Evolutionary conservation across 2,329 filamentous ascomycete species (phyloP).

Genomic region (Tolypocladium capitatum): DNA sequence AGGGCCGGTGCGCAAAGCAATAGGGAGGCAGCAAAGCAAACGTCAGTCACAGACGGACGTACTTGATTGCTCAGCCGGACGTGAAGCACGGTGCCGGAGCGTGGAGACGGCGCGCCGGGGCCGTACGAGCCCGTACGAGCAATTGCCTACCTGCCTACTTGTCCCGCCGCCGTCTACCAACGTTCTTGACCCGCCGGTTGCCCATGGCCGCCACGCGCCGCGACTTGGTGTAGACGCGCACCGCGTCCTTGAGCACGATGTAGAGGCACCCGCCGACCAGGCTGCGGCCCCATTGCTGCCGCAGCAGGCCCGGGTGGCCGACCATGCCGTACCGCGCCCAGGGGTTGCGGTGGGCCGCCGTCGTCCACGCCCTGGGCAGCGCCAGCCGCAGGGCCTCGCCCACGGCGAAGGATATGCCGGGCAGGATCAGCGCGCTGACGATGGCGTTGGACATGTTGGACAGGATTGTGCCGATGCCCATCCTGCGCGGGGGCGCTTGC

Average conservation of each 20-base stretch:
- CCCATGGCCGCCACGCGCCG: constrained; percentile 42
- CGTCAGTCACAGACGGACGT: not conserved
- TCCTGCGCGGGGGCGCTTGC: constrained; percentile 19
- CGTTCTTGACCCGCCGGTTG: constrained; percentile 40
- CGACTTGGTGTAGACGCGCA: constrained; percentile 51
- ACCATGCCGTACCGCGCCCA: constrained; percentile 10
- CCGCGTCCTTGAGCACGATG: constrained; percentile 63
- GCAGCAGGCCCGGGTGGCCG: constrained; percentile 52
- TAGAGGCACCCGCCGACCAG: constrained; percentile 81
- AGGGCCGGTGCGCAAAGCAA: not conserved
- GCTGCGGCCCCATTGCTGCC: constrained; percentile 79
- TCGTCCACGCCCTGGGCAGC: constrained; percentile 57
- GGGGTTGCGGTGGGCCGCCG: constrained; percentile 18
- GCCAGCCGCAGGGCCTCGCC: constrained; percentile 60
- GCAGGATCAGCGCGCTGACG: constrained; percentile 56
- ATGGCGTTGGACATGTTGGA: constrained; percentile 34
- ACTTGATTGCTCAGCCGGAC: not conserved
- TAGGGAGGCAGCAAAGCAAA: not conserved
- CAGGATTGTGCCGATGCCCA: constrained; percentile 22
- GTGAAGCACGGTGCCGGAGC: too few relatives aligned
- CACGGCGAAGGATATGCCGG: constrained; percentile 63
- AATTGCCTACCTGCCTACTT: too few relatives aligned
- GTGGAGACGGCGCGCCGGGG: too few relatives aligned
- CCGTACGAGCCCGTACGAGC: too few relatives aligned
- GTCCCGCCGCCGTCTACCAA: constrained; percentile 21